Conservation (phyloP, 805 yeast species). For the Lachancea thermotolerans region DNA sequence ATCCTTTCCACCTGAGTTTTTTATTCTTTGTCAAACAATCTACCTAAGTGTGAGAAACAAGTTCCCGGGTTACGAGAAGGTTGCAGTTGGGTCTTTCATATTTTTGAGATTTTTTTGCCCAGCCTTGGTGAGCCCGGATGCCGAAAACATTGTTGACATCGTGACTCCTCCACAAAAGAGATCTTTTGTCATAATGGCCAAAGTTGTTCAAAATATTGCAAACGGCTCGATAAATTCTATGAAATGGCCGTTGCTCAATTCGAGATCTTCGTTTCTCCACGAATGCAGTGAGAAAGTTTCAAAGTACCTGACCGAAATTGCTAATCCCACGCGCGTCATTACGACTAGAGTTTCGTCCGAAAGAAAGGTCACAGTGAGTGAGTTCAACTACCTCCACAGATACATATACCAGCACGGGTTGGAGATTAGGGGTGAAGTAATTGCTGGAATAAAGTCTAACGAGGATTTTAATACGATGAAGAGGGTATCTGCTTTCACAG, state of each 20-base stretch:
- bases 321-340: constrained; percentile 20
- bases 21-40: constrained; percentile 63
- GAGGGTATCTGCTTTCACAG: constrained; percentile 38
- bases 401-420: constrained; percentile 46
- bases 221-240: constrained; percentile 64
- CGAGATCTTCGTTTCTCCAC: constrained; percentile 37
- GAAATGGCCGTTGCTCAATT: constrained; percentile 53
- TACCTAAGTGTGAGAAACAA: constrained; percentile 48
- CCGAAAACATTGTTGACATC: constrained; percentile 35
- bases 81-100: constrained; percentile 81
- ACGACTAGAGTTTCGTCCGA: constrained; percentile 19
- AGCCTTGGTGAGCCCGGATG: constrained; percentile 81
- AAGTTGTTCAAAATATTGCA: constrained; percentile 78
- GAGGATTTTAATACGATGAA: constrained; percentile 19
- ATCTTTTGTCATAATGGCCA: constrained; percentile 70
- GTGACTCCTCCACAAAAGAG: constrained; percentile 44
- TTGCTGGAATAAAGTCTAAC: constrained; percentile 12
- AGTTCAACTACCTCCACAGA: constrained; percentile 39
- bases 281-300: constrained; percentile 36
- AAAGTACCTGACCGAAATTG: constrained; percentile 35
- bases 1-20: constrained; percentile 63
- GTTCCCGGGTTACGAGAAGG: constrained; percentile 58
- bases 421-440: constrained; percentile 27
- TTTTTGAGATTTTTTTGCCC: constrained; percentile 81
- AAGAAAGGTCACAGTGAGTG: constrained; percentile 20